phyloP scores from a whole-genome alignment of 257 asterid species.

The Solanum chiquidenum region DNA sequence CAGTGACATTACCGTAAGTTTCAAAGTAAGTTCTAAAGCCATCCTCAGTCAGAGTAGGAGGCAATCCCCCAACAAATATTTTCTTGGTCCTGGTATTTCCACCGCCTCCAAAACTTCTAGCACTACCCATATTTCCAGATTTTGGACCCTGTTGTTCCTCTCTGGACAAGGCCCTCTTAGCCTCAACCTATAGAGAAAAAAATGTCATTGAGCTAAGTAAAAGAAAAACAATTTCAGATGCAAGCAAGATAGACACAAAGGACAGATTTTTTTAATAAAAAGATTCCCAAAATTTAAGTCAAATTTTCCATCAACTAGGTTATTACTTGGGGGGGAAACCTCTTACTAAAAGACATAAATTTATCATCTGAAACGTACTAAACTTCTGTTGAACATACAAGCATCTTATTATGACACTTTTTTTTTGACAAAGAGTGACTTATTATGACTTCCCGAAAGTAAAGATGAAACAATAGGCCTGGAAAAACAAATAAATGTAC shows the following conservation, averaged over 20 bases:
- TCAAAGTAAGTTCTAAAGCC: constrained; percentile 73
- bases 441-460: neutral
- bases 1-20: constrained; percentile 66
- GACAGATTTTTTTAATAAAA: neutral
- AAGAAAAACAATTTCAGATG: neutral
- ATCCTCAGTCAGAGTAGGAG: constrained; percentile 65
- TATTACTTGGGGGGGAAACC: neutral
- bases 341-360: neutral
- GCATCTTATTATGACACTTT: neutral
- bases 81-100: constrained; percentile 67
- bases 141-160: constrained; percentile 83
- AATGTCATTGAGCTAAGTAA: neutral
- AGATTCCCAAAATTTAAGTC: neutral
- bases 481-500: neutral
- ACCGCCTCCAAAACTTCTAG: constrained; percentile 48
- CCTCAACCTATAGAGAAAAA: constrained; percentile 51
- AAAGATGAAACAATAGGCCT: neutral
- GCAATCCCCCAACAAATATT: constrained; percentile 86
- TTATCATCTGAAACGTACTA: neutral
- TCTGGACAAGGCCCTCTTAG: constrained; percentile 81
- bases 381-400: neutral
- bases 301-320: neutral
- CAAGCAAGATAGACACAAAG: neutral
- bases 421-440: neutral
- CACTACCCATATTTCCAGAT: constrained; percentile 46